Percentiles rank a stretch among this genome's conserved stretches.
Conservation (phyloP, 441 rosid genomes). For the Gossypium gossypioides region DNA sequence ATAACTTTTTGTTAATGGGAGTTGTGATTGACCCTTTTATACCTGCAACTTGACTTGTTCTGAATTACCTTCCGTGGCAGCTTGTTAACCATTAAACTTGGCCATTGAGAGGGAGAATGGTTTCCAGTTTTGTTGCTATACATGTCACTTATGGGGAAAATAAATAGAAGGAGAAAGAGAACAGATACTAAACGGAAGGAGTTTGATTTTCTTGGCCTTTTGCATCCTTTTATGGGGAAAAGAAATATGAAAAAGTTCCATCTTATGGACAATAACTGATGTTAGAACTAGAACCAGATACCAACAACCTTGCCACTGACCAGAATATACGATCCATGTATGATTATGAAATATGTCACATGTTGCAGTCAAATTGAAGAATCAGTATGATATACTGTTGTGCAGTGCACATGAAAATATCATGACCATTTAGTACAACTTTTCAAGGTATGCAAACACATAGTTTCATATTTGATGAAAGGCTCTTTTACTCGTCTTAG, state of each 20-base stretch:
- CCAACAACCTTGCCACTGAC: conserved; percentile 10
- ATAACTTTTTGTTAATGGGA: conserved; percentile 23
- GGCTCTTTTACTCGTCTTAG: background rate
- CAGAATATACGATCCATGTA: conserved; percentile 5
- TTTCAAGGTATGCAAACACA: background rate
- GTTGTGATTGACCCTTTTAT: conserved; percentile 9
- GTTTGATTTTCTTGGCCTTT: conserved; percentile 19
- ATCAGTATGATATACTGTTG: background rate
- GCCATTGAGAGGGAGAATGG: background rate
- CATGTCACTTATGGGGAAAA: background rate
- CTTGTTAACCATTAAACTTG: background rate
- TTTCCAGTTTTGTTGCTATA: background rate
- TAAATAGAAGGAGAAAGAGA: conserved; percentile 1
- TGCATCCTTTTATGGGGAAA: background rate
- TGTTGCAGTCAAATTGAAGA: conserved; percentile 1
- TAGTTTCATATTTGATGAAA: background rate
- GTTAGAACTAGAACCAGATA: conserved; percentile 25
- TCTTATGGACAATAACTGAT: conserved; percentile 12
- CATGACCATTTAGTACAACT: background rate
- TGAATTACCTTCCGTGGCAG: background rate
- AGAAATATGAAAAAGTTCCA: conserved; percentile 1
- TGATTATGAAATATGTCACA: conserved; percentile 2
- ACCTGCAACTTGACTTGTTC: conserved; percentile 5
- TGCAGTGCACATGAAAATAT: background rate
- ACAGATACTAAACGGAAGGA: conserved; percentile 14